Evolutionary conservation across 2,329 filamentous ascomycete species (phyloP).

Genomic region (Epichloe brachyelytri): DNA sequence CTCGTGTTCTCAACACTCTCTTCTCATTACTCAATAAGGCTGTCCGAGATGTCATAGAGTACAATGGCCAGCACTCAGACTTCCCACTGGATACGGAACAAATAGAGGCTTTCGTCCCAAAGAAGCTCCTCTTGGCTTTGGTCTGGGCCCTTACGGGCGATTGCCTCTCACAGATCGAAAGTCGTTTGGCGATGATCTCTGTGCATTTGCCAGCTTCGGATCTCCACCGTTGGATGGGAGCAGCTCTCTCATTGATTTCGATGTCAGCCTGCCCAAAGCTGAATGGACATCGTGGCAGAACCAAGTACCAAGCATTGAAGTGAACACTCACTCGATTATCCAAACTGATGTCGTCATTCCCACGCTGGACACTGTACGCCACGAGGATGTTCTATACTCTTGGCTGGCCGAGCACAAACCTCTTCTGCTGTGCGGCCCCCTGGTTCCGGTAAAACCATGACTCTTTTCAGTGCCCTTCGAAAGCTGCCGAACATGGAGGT

Average conservation of each 20-base stretch:
- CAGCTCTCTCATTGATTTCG: slow-evolving; percentile 88
- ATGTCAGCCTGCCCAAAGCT: slow-evolving; percentile 73
- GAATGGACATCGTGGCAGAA: slow-evolving; percentile 93
- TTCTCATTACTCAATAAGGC: slow-evolving; percentile 95
- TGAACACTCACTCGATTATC: slow-evolving; percentile 95
- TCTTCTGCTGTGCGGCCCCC: slow-evolving; percentile 91
- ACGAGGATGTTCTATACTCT: slow-evolving; percentile 98
- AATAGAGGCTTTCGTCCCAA: slow-evolving; percentile 77
- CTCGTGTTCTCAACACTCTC: slow-evolving; percentile 79
- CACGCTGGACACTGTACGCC: slow-evolving; percentile 89
- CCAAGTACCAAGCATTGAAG: slow-evolving; percentile 85
- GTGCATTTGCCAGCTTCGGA: slow-evolving; percentile 72
- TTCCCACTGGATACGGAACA: slow-evolving; percentile 87
- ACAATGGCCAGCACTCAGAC: slow-evolving; percentile 87
- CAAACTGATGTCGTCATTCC: slow-evolving; percentile 98
- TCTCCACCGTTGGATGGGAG: slow-evolving; percentile 65
- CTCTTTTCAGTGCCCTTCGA: slow-evolving; percentile 88
- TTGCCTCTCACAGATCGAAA: slow-evolving; percentile 79
- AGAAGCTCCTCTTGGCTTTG: slow-evolving; percentile 83
- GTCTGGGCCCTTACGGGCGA: slow-evolving; percentile 96
- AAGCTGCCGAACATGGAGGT: slow-evolving; percentile 99
- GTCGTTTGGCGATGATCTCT: slow-evolving; percentile 73
- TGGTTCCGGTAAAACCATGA: slow-evolving; percentile 99
- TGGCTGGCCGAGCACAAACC: slow-evolving; percentile 99
- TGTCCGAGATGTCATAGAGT: slow-evolving; percentile 84